Evolutionary conservation across 352 stramenopile genomes (phyloP).

Genomic region (Pythium chondricola): DNA sequence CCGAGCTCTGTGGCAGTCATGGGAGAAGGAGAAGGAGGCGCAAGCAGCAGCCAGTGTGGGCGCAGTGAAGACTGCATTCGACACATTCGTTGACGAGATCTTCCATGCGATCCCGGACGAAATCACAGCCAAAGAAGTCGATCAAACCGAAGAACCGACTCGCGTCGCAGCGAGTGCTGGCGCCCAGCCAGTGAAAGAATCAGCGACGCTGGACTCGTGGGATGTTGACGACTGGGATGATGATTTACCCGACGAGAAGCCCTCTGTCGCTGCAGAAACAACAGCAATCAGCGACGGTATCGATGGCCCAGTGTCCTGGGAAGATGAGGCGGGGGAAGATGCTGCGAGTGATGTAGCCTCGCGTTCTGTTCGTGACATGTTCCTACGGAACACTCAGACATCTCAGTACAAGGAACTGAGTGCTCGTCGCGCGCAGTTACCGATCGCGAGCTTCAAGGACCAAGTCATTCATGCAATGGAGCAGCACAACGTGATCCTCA

Average conservation of each 20-base stretch:
- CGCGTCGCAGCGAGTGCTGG: too few species aligned
- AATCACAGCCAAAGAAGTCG: slow-evolving; percentile 29
- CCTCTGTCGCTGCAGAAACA: not conserved
- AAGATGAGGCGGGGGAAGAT: not conserved
- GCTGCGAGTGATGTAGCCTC: not conserved
- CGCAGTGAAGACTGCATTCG: slow-evolving; percentile 38
- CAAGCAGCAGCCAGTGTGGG: slow-evolving; percentile 27
- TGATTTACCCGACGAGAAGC: slow-evolving; percentile 32
- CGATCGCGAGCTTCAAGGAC: slow-evolving; percentile 67
- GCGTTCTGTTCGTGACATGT: slow-evolving; percentile 2
- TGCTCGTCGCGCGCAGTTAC: slow-evolving; percentile 48
- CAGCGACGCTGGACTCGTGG: slow-evolving; percentile 41
- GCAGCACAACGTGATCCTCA: slow-evolving; percentile 87
- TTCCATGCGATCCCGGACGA: slow-evolving; percentile 42
- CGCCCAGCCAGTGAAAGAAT: too few species aligned
- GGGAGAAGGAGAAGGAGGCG: slow-evolving; percentile 37
- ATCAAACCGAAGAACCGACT: not conserved
- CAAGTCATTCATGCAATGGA: slow-evolving; percentile 80
- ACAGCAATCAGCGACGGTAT: not conserved
- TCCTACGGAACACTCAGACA: slow-evolving; percentile 4
- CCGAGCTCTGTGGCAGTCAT: slow-evolving; percentile 84
- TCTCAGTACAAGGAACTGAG: slow-evolving; percentile 26
- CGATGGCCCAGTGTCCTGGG: too few species aligned
- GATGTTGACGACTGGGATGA: slow-evolving; percentile 71
- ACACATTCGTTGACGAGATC: slow-evolving; percentile 46